Conservation (phyloP, 768 basidiomycete genomes). For the Kondoa malvinella region DNA sequence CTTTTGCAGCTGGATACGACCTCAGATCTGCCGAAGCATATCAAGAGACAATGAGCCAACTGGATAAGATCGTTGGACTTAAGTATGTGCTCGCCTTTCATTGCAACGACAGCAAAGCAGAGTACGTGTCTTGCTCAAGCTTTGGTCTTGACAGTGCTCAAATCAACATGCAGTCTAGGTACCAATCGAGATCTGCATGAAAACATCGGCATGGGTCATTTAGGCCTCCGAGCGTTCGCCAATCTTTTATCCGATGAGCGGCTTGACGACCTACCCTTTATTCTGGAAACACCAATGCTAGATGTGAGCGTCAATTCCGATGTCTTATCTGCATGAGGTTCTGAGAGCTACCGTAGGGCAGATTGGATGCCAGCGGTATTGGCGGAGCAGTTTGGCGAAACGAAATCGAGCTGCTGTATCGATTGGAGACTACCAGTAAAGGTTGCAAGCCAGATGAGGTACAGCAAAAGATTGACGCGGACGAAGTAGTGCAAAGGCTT, state of each 20-base stretch:
- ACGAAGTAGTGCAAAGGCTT: not conserved
- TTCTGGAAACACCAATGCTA: conserved; percentile 63
- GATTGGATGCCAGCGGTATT: not conserved
- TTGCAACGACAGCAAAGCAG: conserved; percentile 63
- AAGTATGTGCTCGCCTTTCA: conserved; percentile 66
- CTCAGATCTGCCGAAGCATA: conserved; percentile 55
- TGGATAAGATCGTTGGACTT: conserved; percentile 53
- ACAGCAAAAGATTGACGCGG: conserved; percentile 4
- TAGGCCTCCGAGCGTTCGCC: conserved; percentile 48
- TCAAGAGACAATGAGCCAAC: conserved; percentile 36
- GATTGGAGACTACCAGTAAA: conserved; percentile 23
- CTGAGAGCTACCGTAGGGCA: not conserved
- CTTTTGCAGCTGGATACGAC: conserved; percentile 33
- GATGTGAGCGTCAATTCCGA: conserved; percentile 45
- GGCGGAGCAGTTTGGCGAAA: conserved; percentile 39
- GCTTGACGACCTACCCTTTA: conserved; percentile 52
- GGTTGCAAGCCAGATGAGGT: conserved; percentile 1
- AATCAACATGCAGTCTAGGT: conserved; percentile 29
- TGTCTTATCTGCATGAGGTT: not conserved
- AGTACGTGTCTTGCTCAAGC: conserved; percentile 11
- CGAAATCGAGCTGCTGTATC: conserved; percentile 51
- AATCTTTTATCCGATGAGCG: conserved; percentile 54
- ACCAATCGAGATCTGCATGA: conserved; percentile 65
- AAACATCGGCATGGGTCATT: conserved; percentile 66
- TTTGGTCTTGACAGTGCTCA: not conserved